Evolutionary conservation across 2,329 filamentous ascomycete species (phyloP), one percentile per base, ranked within the genome.

Genomic region (Claviceps quebecensis): DNA sequence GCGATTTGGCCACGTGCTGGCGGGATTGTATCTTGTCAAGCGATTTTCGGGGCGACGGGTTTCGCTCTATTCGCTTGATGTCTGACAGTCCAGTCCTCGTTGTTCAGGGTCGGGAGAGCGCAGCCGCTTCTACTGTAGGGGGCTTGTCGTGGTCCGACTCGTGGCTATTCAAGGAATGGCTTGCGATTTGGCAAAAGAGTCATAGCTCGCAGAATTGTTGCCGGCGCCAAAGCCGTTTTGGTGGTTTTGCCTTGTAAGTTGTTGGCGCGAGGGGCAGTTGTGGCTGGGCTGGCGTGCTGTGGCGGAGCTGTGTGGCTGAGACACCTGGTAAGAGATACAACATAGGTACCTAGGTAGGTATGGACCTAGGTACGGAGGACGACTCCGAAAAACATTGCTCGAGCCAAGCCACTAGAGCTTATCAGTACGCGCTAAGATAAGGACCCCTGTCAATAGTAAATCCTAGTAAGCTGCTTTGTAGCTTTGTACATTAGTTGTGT

Each of bases 111-210:
- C 46, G 11, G 16, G 16, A 14, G 6, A 6, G 13, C 7, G 19
- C 17, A 39, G 46, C 36, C 1, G 8, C 26, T 36, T 13, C 34
- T 19, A 11, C n/a, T 34, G 9, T 4, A 34, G 11, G 4, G 17
- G 23, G 16, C 11, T 16, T 19, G 44, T 19, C 14, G 16, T n/a
- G n/a, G n/a, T n/a, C 3, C 16, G 16, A 16, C 17, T 34, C 7
- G 44, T 47, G 29, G 9, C 22, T 45, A 17, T 45, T 5, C 17
- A 19, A 37, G 34, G 34, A 47, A 22, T 22, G 5, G 4, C 29
- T 34, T 9, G 29, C 29, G 29, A 34, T 47, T 47, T 47, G 17
- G n/a, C 29, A 47, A 37, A 55, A 41, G 53, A 55, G 51, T 53
- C 53, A 51, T 41, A 50, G 51, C 46, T 48, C 36, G 37, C 50